A percentile compares a stretch with the other conserved stretches of the same genome.
Evolutionary conservation across 2,329 filamentous ascomycete genomes (phyloP).

Genomic region (Xylaria sp.): DNA sequence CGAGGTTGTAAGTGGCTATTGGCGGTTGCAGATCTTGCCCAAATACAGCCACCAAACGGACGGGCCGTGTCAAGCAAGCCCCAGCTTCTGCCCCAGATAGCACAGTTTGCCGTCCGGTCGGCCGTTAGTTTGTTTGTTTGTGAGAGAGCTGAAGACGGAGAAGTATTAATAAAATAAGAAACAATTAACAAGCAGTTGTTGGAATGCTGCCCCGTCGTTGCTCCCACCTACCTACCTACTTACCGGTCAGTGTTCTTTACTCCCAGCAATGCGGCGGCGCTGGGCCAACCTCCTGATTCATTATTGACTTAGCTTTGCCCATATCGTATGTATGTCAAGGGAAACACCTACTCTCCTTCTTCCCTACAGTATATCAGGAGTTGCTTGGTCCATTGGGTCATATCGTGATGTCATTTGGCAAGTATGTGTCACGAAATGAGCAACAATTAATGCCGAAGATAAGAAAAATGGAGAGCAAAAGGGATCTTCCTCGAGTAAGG

Average conservation of each 20-base stretch:
- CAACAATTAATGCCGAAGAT: not conserved
- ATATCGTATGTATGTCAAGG: not conserved
- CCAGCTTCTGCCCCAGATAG: not conserved
- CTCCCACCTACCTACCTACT: constrained; percentile 1
- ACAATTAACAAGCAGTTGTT: not conserved
- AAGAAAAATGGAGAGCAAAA: constrained; percentile 4
- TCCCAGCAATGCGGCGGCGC: not conserved
- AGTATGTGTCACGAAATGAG: constrained; percentile 2
- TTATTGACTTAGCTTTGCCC: not conserved
- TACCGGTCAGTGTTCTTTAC: not conserved
- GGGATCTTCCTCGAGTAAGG: not conserved
- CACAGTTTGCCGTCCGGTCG: constrained; percentile 1
- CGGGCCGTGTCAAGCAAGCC: constrained; percentile 8
- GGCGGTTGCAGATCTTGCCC: constrained; percentile 9
- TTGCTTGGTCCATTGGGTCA: not conserved
- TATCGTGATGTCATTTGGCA: constrained; percentile 3
- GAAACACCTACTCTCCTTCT: not conserved
- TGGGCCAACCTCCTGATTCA: constrained; percentile 8
- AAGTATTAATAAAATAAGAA: not conserved
- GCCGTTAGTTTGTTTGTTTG: constrained; percentile 4
- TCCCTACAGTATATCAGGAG: not conserved
- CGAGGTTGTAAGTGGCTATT: constrained; percentile 4
- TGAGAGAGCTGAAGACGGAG: not conserved
- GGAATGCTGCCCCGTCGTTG: constrained; percentile 26
- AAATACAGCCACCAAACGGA: not conserved